phyloP scores from a whole-genome alignment of 345 rosid species.

The Rhodomyrtus tomentosa region DNA sequence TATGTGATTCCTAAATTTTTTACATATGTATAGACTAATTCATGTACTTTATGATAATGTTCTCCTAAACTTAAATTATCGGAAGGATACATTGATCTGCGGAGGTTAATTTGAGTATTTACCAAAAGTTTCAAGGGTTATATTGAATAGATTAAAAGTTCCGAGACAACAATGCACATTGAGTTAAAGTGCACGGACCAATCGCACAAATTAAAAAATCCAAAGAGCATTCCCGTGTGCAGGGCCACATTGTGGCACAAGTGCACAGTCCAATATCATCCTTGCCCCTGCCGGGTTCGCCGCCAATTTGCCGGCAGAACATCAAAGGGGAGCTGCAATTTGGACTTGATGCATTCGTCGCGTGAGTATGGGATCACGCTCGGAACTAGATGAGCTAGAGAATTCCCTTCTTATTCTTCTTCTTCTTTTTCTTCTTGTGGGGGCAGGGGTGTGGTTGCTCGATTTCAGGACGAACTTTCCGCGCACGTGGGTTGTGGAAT shows the following conservation, averaged over 20 bases:
- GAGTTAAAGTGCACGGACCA: accelerated
- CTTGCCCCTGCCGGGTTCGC: too few species aligned
- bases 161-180: accelerated
- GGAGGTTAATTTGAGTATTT: neutral
- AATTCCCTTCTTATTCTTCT: too few species aligned
- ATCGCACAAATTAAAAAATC: neutral
- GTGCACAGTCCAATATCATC: too few species aligned
- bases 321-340: neutral
- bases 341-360: neutral
- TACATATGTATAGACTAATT: accelerated
- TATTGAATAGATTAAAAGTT: neutral
- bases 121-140: accelerated
- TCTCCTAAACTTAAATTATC: neutral
- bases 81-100: too few species aligned
- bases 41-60: neutral
- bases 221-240: too few species aligned
- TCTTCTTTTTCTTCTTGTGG: too few species aligned
- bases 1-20: accelerated
- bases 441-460: too few species aligned
- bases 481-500: neutral
- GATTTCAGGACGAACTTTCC: neutral
- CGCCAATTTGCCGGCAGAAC: too few species aligned
- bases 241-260: too few species aligned
- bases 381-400: neutral
- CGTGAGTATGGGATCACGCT: neutral